Percentiles rank a stretch among this genome's conserved stretches.
Conservation (phyloP, 768 basidiomycete genomes). For the Psilocybe cyanescens region DNA sequence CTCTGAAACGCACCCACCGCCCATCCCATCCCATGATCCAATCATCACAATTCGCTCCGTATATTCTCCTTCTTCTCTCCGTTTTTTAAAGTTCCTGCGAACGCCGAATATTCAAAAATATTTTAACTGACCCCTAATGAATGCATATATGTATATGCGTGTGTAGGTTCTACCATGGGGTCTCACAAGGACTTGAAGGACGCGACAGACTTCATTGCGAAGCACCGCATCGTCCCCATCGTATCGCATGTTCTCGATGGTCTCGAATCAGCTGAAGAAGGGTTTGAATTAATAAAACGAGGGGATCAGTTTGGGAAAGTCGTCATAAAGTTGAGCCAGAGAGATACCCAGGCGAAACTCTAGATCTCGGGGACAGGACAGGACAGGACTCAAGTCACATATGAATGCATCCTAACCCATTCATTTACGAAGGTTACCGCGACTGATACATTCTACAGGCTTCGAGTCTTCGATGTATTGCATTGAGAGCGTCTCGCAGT, state of each 20-base stretch:
- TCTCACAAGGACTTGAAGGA: slow-evolving; percentile 73
- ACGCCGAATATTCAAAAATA: not conserved
- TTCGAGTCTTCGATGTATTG: not conserved
- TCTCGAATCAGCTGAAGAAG: slow-evolving; percentile 65
- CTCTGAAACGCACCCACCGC: not conserved
- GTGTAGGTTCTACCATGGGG: slow-evolving; percentile 90
- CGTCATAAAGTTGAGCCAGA: slow-evolving; percentile 51
- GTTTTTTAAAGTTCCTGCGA: not conserved
- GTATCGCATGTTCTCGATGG: slow-evolving; percentile 75
- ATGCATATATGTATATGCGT: not conserved
- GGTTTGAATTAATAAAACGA: slow-evolving; percentile 66
- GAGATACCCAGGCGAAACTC: slow-evolving; percentile 11
- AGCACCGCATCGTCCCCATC: slow-evolving; percentile 70
- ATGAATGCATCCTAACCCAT: not conserved
- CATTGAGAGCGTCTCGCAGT: not conserved
- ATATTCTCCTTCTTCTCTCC: slow-evolving; percentile 3
- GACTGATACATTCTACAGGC: not conserved
- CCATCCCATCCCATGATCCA: slow-evolving; percentile 1
- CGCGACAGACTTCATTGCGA: slow-evolving; percentile 69
- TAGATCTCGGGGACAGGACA: not conserved
- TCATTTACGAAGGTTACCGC: not conserved
- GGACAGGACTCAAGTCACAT: not conserved
- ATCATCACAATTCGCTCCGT: not conserved
- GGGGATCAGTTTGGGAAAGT: slow-evolving; percentile 83
- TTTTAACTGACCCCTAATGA: slow-evolving; percentile 6